Evolutionary conservation across 208 protist species (phyloP).

Genomic region (Leishmania tropica): DNA sequence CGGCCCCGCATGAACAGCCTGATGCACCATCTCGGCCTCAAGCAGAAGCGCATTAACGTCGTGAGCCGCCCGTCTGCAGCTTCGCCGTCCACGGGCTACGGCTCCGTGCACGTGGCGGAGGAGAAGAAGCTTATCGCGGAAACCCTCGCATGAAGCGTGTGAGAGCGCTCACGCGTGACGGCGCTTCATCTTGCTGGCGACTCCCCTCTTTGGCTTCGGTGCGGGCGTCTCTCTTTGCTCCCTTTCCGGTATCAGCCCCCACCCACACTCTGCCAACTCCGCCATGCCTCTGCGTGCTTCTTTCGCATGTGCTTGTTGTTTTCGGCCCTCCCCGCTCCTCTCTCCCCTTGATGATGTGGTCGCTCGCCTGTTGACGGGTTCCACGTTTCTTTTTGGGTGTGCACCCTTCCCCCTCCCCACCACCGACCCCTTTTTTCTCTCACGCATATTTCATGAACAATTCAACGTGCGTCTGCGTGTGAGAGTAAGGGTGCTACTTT

Average conservation of each 20-base stretch:
- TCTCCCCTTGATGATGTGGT: neutral
- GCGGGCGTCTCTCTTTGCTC: too few species aligned
- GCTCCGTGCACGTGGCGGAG: conserved; percentile 87
- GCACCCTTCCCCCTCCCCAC: neutral
- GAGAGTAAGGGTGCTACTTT: neutral
- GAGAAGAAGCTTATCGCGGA: conserved; percentile 74
- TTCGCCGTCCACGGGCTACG: conserved; percentile 92
- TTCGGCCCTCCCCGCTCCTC: neutral
- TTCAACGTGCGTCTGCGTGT: neutral
- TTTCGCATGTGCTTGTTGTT: neutral
- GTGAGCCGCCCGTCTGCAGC: conserved; percentile 78
- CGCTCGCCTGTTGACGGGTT: neutral
- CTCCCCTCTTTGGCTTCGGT: neutral
- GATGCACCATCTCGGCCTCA: conserved; percentile 59
- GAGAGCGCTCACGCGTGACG: neutral
- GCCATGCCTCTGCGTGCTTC: neutral
- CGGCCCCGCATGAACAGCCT: conserved; percentile 81
- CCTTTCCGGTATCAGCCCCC: too few species aligned
- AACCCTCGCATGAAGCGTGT: conserved; percentile 48
- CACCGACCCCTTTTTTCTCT: too few species aligned
- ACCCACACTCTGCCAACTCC: neutral
- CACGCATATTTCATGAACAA: too few species aligned
- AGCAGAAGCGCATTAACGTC: conserved; percentile 54
- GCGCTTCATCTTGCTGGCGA: neutral
- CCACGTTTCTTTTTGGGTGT: neutral